Evolutionary conservation across 768 basidiomycete species (phyloP), one percentile per base, ranked within the genome.

Genomic region (Lentinula sp.): DNA sequence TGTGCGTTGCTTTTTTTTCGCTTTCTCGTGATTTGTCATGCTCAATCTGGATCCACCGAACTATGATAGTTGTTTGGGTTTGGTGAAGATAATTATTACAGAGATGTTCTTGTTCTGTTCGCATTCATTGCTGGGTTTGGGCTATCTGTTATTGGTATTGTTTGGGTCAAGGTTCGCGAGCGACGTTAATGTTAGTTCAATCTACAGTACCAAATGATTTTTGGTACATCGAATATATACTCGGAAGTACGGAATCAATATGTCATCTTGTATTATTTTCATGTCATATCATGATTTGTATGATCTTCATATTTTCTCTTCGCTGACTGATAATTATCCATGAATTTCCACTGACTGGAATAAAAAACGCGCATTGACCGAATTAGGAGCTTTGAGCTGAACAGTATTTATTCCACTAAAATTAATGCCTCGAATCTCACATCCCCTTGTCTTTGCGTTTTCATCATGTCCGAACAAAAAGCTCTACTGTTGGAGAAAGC

Each of bases 71-170:
- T 97, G 21, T 98, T 97, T 69, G 95, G 95, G 1, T 98, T 98
- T 68, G 84, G 84, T 16, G 66, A 77, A 54, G 83, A 84, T 64
- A 87, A 89, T 64, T 98, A 95, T 70, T 97, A 96, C 70, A 80
- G 94, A 57, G 91, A 96, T 68, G 90, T 97, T 5, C 77, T 97
- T 31, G 87, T 96, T 48, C 69, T 93, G 57, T 93, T 95, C 65
- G 95, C 83, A 0, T 97, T 88, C 70, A 89, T 95, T 59, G 87
- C 84, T 1, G 93, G 87, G 1, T 93, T 93, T 66, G 89, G 82
- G 0, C 50, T 88, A 7, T 72, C 82, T 3, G 84, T 95, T n/a
- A 84, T 94, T 61, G 79, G 76, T 11, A 75, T 88, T 23, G 93
- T 97, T 2, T 92, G 89, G 83, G 77, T 86, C 65, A 83, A 81